These are phyloP conservation scores for Microsporum canis DNA, from an alignment of 2,329 filamentous ascomycete species.

Conservation along the genomic window DNA sequence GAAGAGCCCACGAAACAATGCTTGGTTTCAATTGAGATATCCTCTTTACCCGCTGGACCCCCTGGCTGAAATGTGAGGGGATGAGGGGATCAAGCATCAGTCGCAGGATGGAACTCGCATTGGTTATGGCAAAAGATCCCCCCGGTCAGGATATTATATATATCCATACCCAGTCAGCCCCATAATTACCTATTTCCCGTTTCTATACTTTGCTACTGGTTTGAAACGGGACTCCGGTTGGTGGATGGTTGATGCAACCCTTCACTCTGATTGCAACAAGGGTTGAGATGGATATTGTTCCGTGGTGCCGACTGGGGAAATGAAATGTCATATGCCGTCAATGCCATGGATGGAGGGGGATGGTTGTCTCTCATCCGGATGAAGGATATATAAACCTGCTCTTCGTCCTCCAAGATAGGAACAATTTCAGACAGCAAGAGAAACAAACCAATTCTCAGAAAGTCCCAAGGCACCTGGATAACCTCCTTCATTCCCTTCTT, in stretches of 20 bases:
- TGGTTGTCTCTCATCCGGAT: not conserved
- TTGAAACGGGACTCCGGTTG: not conserved
- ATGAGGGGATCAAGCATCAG: not conserved
- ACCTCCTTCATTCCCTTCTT: not conserved
- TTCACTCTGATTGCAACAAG: not conserved
- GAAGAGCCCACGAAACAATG: not conserved
- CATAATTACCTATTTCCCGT: not conserved
- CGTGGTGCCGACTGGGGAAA: not conserved
- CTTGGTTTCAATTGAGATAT: constrained; percentile 2
- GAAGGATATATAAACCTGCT: not conserved
- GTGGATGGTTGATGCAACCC: not conserved
- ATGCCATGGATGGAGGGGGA: not conserved
- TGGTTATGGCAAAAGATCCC: not conserved
- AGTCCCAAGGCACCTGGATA: not conserved
- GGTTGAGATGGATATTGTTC: not conserved
- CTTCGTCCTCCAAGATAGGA: not conserved
- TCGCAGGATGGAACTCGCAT: not conserved
- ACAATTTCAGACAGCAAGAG: not conserved
- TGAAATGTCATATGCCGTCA: not conserved
- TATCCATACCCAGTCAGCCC: not conserved
- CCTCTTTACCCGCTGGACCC: not conserved
- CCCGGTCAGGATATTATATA: not conserved
- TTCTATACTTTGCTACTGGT: not conserved
- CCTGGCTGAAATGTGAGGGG: not conserved
- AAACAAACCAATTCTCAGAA: not conserved